Evolutionary conservation across 495 filamentous ascomycete species (phyloP).

Genomic region (Aspergillus taichungensis): DNA sequence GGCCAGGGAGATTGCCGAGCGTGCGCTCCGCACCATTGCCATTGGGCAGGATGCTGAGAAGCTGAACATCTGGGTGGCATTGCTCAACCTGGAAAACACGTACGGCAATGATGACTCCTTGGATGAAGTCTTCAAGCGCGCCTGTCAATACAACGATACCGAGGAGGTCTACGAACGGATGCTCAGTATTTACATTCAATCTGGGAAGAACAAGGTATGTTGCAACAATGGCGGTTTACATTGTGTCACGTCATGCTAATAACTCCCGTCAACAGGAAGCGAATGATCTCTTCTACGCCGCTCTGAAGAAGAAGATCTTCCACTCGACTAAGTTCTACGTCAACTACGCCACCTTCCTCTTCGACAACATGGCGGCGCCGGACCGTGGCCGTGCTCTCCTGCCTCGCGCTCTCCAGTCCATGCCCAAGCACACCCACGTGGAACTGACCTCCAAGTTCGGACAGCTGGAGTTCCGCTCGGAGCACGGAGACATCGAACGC

Average conservation of each 20-base stretch:
- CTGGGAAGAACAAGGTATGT: constrained; percentile 61
- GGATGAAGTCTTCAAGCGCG: constrained; percentile 82
- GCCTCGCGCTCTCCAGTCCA: constrained; percentile 76
- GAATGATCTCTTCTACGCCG: constrained; percentile 74
- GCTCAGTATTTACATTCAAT: constrained; percentile 89
- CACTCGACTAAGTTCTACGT: constrained; percentile 70
- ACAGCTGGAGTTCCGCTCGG: constrained; percentile 78
- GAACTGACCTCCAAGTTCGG: constrained; percentile 79
- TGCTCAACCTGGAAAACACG: constrained; percentile 86
- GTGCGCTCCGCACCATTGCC: constrained; percentile 80
- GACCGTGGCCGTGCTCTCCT: constrained; percentile 71
- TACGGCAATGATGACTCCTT: constrained; percentile 81
- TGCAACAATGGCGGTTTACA: neutral
- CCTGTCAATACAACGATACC: constrained; percentile 88
- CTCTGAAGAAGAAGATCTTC: constrained; percentile 81
- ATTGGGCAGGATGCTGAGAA: constrained; percentile 83
- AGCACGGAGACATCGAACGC: constrained; percentile 77
- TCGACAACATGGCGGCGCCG: constrained; percentile 56
- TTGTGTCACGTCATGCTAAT: constrained; percentile 22
- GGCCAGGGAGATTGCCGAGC: constrained; percentile 79
- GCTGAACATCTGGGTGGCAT: constrained; percentile 87
- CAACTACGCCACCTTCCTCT: constrained; percentile 92
- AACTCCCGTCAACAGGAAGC: constrained; percentile 55
- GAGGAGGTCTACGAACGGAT: constrained; percentile 84
- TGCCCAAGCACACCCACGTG: constrained; percentile 62